Base-by-base conservation (phyloP, 106 monocot genomes). In the Acorus calamus region DNA sequence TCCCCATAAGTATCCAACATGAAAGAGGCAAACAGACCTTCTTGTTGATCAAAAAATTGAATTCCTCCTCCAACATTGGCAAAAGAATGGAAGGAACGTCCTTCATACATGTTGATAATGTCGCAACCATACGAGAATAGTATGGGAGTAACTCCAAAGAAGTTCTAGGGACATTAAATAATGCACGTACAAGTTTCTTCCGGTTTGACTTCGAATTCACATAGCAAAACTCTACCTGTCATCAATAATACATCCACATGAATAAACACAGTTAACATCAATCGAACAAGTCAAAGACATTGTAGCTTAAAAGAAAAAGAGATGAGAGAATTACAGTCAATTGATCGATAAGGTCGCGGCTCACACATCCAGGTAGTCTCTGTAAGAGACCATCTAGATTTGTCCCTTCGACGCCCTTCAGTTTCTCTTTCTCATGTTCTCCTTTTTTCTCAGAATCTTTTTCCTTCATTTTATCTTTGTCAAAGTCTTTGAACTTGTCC, bases 201-300 rank as follows among this genome's bases (percentile, higher is more conserved):
- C 96, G 71, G 61, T 70, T 91, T 74, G 91, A 59, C 76, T 96
- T 96, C 63, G 96, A 85, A 74, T 96, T 96, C 64, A 96, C 64
- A 60, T 91, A 96, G 70, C 96, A 96, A 76, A 96, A 96, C 46
- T 91, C 91, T 14, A 96, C 96, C 96, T 96, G 86, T n/a, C 65
- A 68, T 47, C 64, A 53, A 42, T 11, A 70, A 66, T 46, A 66
- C 54, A 58, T 8, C 13, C 50, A 47, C 14, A 51, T 41, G n/a
- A 61, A 2, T 47, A 11, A 11, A 2, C 43, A 2, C 41, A 28
- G 28, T 28, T 28, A 28, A 28, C 28, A 28, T 28, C 28, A 28
- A 28, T 28, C 28, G 28, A 28, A 28, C 28, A 28, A 28, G 1
- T 28, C 28, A 28, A 28, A 28, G 28, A 28, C 28, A 28, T 28